Base-by-base conservation (phyloP, 2,329 filamentous ascomycete genomes). In the Alternaria longipes region DNA sequence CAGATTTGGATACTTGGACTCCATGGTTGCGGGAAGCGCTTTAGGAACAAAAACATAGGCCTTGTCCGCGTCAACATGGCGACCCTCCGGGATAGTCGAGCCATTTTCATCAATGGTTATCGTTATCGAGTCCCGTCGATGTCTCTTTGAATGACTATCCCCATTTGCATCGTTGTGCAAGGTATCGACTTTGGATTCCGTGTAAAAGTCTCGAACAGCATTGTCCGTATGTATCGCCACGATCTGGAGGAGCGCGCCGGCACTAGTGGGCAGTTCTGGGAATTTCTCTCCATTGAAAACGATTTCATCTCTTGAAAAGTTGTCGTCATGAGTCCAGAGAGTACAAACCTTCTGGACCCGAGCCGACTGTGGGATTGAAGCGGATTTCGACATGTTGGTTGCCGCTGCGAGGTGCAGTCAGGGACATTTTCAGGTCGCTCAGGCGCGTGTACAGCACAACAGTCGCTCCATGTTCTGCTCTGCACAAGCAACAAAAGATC, bases 221-320 rank as follows among this genome's bases (percentile, higher is more conserved):
- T 73, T 78, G 18, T 88, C 86, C 8, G 84, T 75, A 66, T 84
- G 87, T 51, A 89, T 74, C 6, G 89, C 84, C 22, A 90, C 83
- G 56, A 96, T 89, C 69, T 92, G 90, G 79, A 95, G 88, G 56
- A 96, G 81, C 63, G 87, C 86, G 26, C 91, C 91, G 0, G 87
- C 82, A 58, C 85, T 85, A 64, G 92, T 83, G 46, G 86, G 84
- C 45, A 84, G 82, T 65, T 86, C 84, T 54, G 87, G 86, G 60
- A 94, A 87, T 16, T 89, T 84, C 57, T 91, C 89, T 59, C 90
- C 84, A 74, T 94, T 95, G 72, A 96, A 85, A 22, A 95, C 83
- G 45, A 95, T 89, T 69, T 94, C 92, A 71, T 96, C 91, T 59
- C 86, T 86, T 8, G 90, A 89, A 71, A 93, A 90, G 42, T 86